Evolutionary conservation across 257 asterid genomes (phyloP), one percentile per base, ranked within the genome.

Genomic region (Paulownia fortunei): DNA sequence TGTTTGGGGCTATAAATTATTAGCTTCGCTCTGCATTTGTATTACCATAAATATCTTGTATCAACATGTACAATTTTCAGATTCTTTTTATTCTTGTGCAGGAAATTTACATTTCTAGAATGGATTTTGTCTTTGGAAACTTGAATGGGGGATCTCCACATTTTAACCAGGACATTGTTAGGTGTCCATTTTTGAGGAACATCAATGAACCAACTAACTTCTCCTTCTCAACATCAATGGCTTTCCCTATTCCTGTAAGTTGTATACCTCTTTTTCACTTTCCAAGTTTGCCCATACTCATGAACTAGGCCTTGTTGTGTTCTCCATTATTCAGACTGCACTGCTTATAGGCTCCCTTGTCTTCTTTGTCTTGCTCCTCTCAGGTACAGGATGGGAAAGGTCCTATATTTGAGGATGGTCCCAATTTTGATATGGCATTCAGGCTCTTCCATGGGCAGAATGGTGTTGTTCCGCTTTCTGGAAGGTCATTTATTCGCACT

Each of bases 401-500:
- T 67, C 99, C 99, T 37, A 92, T 94, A 75, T 94, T 92, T 77
- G 98, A 92, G 91, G 99, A 94, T 86, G 99, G 95, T 66, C 92
- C 95, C 80, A 92, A 94, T 85, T 94, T 94, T 82, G 96, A 91
- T 69, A 84, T 79, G 89, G 95, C 99, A 32, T 94, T 94, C 82
- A 89, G 92, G 81, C 90, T 92, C 81, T 94, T 94, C 87, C 99
- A 94, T 72, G 99, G 99, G 81, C 92, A 94, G 85, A 88, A 89
- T 49, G 98, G 99, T 36, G 96, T 89, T 15, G 97, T 94, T 64
- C 99, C 98, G 4, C 97, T 94, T 71, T 84, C 98, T 6, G 94
- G 86, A 76, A 91, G 84, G 69, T 81, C 89, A 37, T 84, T 80
- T 41, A 3, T 78, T 77, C 76, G 75, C 42, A 60, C 83, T 59